Evolutionary conservation across 345 rosid genomes (phyloP).

Genomic region (Jatropha curcas): DNA sequence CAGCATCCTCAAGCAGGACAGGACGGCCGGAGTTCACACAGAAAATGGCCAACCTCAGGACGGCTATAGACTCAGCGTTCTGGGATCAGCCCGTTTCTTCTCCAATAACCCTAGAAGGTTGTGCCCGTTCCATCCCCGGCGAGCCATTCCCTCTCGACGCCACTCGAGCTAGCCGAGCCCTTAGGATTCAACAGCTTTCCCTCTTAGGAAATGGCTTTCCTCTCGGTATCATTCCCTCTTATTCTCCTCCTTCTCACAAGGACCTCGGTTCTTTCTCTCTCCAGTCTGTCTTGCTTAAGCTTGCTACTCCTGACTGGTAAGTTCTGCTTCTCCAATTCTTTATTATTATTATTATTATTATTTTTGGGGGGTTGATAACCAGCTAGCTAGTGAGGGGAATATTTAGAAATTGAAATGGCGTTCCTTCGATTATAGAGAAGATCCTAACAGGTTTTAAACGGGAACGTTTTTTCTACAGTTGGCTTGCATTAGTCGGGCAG

Average conservation of each 20-base stretch:
- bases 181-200: slow-evolving; percentile 86
- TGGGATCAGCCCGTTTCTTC: slow-evolving; percentile 78
- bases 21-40: no score
- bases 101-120: slow-evolving; percentile 60
- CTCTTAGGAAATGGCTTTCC: slow-evolving; percentile 70
- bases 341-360: not conserved
- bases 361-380: not conserved
- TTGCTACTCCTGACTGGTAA: slow-evolving; percentile 61
- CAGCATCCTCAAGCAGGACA: no score
- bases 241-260: slow-evolving; percentile 47
- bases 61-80: slow-evolving; percentile 79
- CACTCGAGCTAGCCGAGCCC: slow-evolving; percentile 63
- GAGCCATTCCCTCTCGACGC: slow-evolving; percentile 69
- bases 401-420: not conserved
- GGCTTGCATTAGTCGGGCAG: slow-evolving; percentile 78
- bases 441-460: not conserved
- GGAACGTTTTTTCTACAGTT: slow-evolving; percentile 37
- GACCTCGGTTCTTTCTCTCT: slow-evolving; percentile 68
- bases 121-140: slow-evolving; percentile 73
- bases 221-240: slow-evolving; percentile 74
- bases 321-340: not conserved
- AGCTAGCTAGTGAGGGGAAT: no score
- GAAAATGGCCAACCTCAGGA: slow-evolving; percentile 66
- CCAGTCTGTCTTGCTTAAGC: slow-evolving; percentile 60
- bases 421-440: not conserved